Percentiles rank a stretch among this genome's conserved stretches.
phyloP scores from a whole-genome alignment of 2,329 filamentous ascomycete species.

The Elsinoe necatrix region DNA sequence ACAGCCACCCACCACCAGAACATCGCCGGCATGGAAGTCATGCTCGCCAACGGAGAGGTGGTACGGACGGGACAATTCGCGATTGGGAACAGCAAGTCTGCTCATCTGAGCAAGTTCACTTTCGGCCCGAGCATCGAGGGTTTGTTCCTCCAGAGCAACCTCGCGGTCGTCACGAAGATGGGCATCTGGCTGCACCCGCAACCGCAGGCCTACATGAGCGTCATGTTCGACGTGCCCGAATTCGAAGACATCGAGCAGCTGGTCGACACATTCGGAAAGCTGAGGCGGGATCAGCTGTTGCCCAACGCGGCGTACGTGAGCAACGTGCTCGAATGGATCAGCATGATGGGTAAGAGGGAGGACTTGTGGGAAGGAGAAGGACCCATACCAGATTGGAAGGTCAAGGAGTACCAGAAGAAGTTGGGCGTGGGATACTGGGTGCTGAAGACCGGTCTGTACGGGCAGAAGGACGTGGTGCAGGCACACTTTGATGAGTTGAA shows the following conservation, averaged over 20 bases:
- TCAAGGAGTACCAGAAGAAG: conserved; percentile 28
- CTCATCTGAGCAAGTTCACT: conserved; percentile 22
- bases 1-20: conserved; percentile 33
- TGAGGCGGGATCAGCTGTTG: conserved; percentile 38
- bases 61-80: conserved; percentile 34
- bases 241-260: conserved; percentile 40
- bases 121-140: conserved; percentile 34
- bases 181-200: conserved; percentile 39
- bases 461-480: conserved; percentile 6
- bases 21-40: conserved; percentile 32
- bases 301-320: conserved; percentile 39
- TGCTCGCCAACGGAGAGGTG: conserved; percentile 29
- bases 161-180: conserved; percentile 45
- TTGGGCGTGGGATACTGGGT: conserved; percentile 4
- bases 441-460: conserved; percentile 6
- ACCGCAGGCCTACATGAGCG: conserved; percentile 40
- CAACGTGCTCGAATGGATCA: conserved; percentile 40
- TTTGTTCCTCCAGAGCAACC: conserved; percentile 45
- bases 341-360: conserved; percentile 36
- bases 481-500: conserved; percentile 10
- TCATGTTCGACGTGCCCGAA: conserved; percentile 39
- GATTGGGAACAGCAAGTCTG: conserved; percentile 35
- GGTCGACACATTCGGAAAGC: conserved; percentile 37
- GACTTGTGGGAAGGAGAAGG: conserved; percentile 39
- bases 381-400: conserved; percentile 39